Percentiles rank a stretch among this genome's conserved stretches.
Conservation (phyloP, 129 eudicot genomes). For the Kitagawia praeruptora region DNA sequence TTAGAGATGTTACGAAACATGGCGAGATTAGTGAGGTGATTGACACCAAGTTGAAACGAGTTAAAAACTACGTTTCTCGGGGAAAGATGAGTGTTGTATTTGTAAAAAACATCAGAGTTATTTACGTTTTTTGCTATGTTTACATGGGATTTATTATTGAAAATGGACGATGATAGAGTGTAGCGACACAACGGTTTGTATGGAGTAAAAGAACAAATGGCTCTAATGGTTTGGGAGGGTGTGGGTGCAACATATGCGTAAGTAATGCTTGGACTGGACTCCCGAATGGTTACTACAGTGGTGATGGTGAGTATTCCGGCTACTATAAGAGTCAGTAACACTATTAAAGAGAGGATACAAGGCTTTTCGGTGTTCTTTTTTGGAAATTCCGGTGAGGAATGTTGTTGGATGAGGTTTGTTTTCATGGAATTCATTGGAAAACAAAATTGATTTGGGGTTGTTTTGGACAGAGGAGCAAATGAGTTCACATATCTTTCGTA, state of each 20-base stretch:
- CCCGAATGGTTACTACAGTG: not conserved
- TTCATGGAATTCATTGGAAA: not conserved
- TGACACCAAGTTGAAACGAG: conserved; percentile 2
- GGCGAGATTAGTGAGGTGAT: not conserved
- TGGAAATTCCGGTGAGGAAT: not conserved
- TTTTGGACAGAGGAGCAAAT: not conserved
- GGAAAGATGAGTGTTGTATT: not conserved
- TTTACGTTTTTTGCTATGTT: too few species aligned
- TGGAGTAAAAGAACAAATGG: not conserved
- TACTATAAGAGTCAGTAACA: not conserved
- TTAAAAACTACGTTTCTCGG: not conserved
- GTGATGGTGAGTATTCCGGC: not conserved
- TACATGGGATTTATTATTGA: not conserved
- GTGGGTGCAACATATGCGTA: not conserved
- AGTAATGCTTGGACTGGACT: not conserved
- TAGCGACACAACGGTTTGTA: not conserved
- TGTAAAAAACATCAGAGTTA: too few species aligned
- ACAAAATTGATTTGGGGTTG: not conserved
- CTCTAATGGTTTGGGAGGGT: not conserved
- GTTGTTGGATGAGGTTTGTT: not conserved
- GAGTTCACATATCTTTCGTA: not conserved
- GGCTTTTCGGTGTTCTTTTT: not conserved
- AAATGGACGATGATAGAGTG: not conserved
- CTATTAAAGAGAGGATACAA: not conserved
- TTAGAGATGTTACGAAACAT: not conserved